These are phyloP conservation scores for Crepidotus variabilis DNA, from an alignment of 768 basidiomycete genomes.

Conservation along the genomic window DNA sequence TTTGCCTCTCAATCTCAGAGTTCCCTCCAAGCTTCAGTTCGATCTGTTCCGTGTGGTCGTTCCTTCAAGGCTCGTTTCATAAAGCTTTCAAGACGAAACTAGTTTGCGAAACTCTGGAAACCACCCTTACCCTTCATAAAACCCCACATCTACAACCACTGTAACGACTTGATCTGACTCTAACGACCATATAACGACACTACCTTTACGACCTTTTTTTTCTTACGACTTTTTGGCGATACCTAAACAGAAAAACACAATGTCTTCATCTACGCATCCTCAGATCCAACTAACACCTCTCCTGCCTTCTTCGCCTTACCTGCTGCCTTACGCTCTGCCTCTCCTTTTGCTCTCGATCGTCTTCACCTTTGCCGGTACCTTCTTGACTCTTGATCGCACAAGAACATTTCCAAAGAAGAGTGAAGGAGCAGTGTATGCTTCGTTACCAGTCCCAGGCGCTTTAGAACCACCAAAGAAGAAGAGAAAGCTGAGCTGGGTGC, in stretches of 20 bases:
- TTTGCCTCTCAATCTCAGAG: too few relatives aligned
- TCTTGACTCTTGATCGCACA: constrained; percentile 67
- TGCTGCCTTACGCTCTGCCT: constrained; percentile 56
- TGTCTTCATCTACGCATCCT: constrained; percentile 13
- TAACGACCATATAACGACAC: too few relatives aligned
- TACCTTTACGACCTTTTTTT: constrained; percentile 4
- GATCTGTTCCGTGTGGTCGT: too few relatives aligned
- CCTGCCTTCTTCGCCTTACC: constrained; percentile 44
- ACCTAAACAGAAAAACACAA: constrained; percentile 4
- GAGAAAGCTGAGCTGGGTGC: constrained; percentile 29
- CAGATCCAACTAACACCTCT: constrained; percentile 33
- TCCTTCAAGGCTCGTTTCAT: too few relatives aligned
- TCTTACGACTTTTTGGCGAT: constrained; percentile 3
- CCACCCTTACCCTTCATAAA: too few relatives aligned
- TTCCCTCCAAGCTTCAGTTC: too few relatives aligned
- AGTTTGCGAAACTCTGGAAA: too few relatives aligned
- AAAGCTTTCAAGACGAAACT: too few relatives aligned
- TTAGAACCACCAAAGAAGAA: constrained; percentile 28
- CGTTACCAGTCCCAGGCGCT: constrained; percentile 28
- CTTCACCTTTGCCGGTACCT: constrained; percentile 65
- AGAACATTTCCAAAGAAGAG: constrained; percentile 50
- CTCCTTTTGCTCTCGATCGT: constrained; percentile 55
- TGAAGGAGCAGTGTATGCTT: constrained; percentile 18
- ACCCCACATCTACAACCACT: too few relatives aligned
- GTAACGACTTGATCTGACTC: too few relatives aligned